These are phyloP conservation scores for Dimocarpus longan DNA, from an alignment of 345 rosid genomes.

Conservation along the genomic window DNA sequence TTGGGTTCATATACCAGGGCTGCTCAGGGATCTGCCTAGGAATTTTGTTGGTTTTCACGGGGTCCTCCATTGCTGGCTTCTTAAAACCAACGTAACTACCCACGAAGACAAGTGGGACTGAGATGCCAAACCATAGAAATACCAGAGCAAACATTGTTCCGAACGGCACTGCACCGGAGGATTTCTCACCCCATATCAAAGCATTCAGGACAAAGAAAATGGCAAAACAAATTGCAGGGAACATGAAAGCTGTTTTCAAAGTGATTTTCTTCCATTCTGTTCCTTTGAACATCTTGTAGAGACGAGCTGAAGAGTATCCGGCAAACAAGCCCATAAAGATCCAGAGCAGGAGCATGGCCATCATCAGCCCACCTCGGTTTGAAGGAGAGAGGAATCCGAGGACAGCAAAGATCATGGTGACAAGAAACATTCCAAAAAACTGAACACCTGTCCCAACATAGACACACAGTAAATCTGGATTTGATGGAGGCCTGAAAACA, in stretches of 20 bases:
- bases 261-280: slow-evolving; percentile 86
- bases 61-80: slow-evolving; percentile 75
- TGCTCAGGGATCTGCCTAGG: slow-evolving; percentile 85
- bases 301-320: slow-evolving; percentile 76
- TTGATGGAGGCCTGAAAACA: slow-evolving; percentile 81
- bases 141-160: slow-evolving; percentile 94
- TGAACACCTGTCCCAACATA: slow-evolving; percentile 94
- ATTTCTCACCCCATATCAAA: slow-evolving; percentile 89
- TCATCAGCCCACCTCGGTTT: slow-evolving; percentile 89
- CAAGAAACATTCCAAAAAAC: slow-evolving; percentile 81
- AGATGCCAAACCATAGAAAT: slow-evolving; percentile 87
- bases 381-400: slow-evolving; percentile 95
- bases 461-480: slow-evolving; percentile 76
- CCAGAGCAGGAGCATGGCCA: slow-evolving; percentile 87
- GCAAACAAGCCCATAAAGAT: slow-evolving; percentile 94
- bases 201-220: slow-evolving; percentile 81
- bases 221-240: slow-evolving; percentile 66
- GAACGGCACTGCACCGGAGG: slow-evolving; percentile 94
- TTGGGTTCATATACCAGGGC: slow-evolving; percentile 87
- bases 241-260: slow-evolving; percentile 71
- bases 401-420: slow-evolving; percentile 87
- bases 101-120: slow-evolving; percentile 79
- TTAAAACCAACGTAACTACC: slow-evolving; percentile 75
- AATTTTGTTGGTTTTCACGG: slow-evolving; percentile 87
- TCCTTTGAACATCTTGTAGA: slow-evolving; percentile 82